A percentile compares a stretch with the other conserved stretches of the same genome.
phyloP scores from a whole-genome alignment of 2,329 filamentous ascomycete species.

The Cercospora brassicicola region DNA sequence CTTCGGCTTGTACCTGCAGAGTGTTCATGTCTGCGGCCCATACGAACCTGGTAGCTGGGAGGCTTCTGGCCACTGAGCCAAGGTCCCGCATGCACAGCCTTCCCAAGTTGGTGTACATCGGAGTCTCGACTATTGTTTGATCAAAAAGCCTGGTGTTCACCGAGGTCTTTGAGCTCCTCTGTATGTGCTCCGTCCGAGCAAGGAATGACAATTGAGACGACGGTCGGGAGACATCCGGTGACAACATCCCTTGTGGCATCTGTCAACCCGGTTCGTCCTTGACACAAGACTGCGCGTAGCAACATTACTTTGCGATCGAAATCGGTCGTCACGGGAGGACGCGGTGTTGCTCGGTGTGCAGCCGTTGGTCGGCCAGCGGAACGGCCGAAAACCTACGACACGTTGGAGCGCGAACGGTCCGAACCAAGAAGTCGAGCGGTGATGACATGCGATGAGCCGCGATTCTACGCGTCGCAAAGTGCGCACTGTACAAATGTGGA shows the following conservation, averaged over 20 bases:
- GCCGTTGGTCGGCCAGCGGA: neutral
- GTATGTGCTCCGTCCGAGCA: neutral
- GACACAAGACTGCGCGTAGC: neutral
- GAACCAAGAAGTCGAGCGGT: neutral
- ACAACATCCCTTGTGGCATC: constrained; percentile 16
- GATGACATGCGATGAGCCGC: constrained; percentile 11
- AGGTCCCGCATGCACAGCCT: neutral
- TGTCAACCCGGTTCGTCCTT: constrained; percentile 15
- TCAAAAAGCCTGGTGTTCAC: neutral
- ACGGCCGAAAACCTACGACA: neutral
- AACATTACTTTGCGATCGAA: neutral
- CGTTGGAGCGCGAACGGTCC: neutral
- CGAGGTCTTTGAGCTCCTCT: neutral
- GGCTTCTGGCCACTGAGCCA: neutral
- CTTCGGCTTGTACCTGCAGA: constrained; percentile 12
- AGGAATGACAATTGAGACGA: constrained; percentile 16
- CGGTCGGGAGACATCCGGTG: constrained; percentile 6
- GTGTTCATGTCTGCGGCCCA: neutral
- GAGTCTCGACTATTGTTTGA: neutral
- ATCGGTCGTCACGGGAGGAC: neutral
- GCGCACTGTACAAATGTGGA: constrained; percentile 4
- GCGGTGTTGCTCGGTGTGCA: constrained; percentile 9
- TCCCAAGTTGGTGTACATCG: neutral
- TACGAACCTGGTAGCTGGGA: constrained; percentile 9
- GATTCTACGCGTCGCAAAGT: constrained; percentile 1